phyloP scores from a whole-genome alignment of 352 stramenopile species.

The Albugo laibachii region DNA sequence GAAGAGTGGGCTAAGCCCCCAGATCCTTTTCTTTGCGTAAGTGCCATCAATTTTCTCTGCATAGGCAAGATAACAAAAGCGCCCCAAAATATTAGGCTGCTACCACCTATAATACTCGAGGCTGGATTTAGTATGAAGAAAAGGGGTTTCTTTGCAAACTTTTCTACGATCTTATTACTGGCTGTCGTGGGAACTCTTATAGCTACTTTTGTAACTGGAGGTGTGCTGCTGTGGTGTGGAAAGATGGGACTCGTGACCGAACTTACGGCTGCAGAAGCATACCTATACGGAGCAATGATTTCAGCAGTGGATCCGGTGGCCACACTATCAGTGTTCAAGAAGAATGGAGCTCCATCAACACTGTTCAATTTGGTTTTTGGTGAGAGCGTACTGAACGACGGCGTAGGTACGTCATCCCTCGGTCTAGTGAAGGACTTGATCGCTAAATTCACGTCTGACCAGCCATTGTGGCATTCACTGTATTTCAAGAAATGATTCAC shows the following conservation, averaged over 20 bases:
- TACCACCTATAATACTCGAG: conserved; percentile 73
- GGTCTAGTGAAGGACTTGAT: not conserved
- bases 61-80: too few species aligned
- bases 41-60: conserved; percentile 1
- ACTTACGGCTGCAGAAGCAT: conserved; percentile 71
- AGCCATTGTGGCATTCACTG: conserved; percentile 69
- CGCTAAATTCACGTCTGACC: not conserved
- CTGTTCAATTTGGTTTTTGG: conserved; percentile 93
- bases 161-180: conserved; percentile 72
- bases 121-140: conserved; percentile 81
- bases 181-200: conserved; percentile 60
- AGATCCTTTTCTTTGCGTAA: conserved; percentile 71
- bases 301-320: conserved; percentile 87
- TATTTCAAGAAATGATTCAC: conserved; percentile 74
- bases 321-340: conserved; percentile 87
- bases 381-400: conserved; percentile 90
- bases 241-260: conserved; percentile 53
- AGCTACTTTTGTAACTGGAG: conserved; percentile 61
- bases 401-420: conserved; percentile 52
- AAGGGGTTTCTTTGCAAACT: conserved; percentile 75
- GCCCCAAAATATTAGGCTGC: conserved; percentile 3
- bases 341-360: conserved; percentile 58
- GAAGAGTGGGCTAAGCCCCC: conserved; percentile 59
- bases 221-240: conserved; percentile 49
- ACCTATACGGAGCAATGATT: conserved; percentile 85